These are phyloP conservation scores for Mentha longifolia DNA, from an alignment of 257 asterid genomes.

Conservation along the genomic window DNA sequence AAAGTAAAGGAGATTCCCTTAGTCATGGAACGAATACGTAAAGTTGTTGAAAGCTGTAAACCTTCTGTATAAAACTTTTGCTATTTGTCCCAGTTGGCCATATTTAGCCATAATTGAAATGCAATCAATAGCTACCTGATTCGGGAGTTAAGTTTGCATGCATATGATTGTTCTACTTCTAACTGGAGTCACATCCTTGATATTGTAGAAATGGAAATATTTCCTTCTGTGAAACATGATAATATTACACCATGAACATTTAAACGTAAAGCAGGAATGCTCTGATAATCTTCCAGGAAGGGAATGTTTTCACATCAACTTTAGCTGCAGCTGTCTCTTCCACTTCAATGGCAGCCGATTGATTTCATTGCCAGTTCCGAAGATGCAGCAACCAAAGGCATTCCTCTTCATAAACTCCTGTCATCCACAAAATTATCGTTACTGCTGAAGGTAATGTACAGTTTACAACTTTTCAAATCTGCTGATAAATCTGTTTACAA, in stretches of 20 bases:
- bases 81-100: constrained; percentile 35
- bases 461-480: no score
- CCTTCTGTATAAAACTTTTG: constrained; percentile 55
- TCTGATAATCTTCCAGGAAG: constrained; percentile 13
- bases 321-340: constrained; percentile 71
- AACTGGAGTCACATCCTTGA: constrained; percentile 3
- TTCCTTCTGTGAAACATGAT: constrained; percentile 32
- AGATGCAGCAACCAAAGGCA: constrained; percentile 55
- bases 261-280: constrained; percentile 26
- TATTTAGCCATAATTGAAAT: constrained; percentile 37
- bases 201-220: constrained; percentile 21
- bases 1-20: constrained; percentile 64
- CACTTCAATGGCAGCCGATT: constrained; percentile 52
- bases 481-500: constrained; percentile 1
- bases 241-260: constrained; percentile 28
- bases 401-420: constrained; percentile 63
- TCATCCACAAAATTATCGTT: constrained; percentile 26
- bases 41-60: constrained; percentile 72
- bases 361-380: constrained; percentile 52
- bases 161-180: constrained; percentile 22
- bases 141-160: constrained; percentile 30
- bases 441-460: neutral
- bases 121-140: constrained; percentile 18
- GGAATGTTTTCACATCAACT: constrained; percentile 48
- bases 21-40: constrained; percentile 66